Evolutionary conservation across 2,329 filamentous ascomycete genomes (phyloP).

Genomic region (Mycocentrospora acerina): DNA sequence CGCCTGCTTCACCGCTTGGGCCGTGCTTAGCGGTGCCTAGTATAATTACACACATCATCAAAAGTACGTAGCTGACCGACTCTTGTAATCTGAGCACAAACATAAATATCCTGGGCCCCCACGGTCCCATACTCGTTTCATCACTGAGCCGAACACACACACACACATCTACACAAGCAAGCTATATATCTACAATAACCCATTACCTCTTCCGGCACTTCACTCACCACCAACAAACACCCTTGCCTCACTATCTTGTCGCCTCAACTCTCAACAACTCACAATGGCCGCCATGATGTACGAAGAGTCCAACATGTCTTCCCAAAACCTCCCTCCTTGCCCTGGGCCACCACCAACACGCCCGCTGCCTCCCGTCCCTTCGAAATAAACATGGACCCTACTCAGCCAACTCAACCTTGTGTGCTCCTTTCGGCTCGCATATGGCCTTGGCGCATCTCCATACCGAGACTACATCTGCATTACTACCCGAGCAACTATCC

Average conservation of each 20-base stretch:
- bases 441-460: conserved; percentile 27
- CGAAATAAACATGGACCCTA: conserved; percentile 37
- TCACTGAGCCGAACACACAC: conserved; percentile 28
- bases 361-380: conserved; percentile 50
- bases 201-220: conserved; percentile 8
- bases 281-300: conserved; percentile 39
- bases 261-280: conserved; percentile 8
- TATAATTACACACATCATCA: conserved; percentile 44
- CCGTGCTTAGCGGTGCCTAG: conserved; percentile 39
- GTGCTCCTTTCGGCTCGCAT: conserved; percentile 20
- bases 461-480: conserved; percentile 21
- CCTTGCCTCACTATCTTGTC: conserved; percentile 8
- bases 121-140: conserved; percentile 34
- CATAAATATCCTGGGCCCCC: conserved; percentile 44
- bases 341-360: conserved; percentile 51
- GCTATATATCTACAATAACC: conserved; percentile 20
- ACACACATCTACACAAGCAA: too few species aligned
- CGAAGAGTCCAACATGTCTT: conserved; percentile 42
- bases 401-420: conserved; percentile 6
- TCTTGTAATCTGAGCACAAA: conserved; percentile 41
- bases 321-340: conserved; percentile 49
- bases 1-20: conserved; percentile 44
- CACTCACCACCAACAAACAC: conserved; percentile 9
- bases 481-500: conserved; percentile 6
- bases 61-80: conserved; percentile 44